Percentiles rank a stretch among this genome's conserved stretches.
These are phyloP conservation scores for Scedosporium dehoogii DNA, from an alignment of 2,329 filamentous ascomycete species.

Conservation along the genomic window DNA sequence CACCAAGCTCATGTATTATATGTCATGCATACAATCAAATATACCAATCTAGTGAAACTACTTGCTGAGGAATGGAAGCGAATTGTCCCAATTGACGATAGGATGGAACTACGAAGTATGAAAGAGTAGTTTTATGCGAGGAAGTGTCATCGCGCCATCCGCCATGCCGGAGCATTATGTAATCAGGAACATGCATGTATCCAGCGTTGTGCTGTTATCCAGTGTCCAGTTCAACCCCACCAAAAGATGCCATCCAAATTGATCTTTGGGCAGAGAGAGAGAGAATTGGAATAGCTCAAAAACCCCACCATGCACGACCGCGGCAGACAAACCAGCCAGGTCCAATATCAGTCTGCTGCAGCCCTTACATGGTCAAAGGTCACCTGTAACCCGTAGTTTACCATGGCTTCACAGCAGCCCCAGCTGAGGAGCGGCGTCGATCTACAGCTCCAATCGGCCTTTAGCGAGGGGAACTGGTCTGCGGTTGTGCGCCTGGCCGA, in stretches of 20 bases:
- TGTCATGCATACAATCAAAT: constrained; percentile 14
- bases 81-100: too few relatives aligned
- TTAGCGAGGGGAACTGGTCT: constrained; percentile 43
- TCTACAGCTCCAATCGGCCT: constrained; percentile 45
- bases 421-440: constrained; percentile 40
- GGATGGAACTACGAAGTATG: too few relatives aligned
- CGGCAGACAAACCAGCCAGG: neutral
- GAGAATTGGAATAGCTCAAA: neutral
- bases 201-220: neutral
- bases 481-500: constrained; percentile 41
- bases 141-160: neutral
- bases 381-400: constrained; percentile 9
- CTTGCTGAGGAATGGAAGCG: too few relatives aligned
- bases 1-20: constrained; percentile 15
- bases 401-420: constrained; percentile 15
- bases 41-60: too few relatives aligned
- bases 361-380: neutral
- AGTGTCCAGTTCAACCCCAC: neutral
- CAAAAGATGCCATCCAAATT: neutral
- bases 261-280: neutral
- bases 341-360: neutral
- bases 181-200: neutral
- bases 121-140: too few relatives aligned
- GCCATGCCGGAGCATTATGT: neutral
- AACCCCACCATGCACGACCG: neutral